These are phyloP conservation scores for Cladosporium sp. DNA, from an alignment of 2,329 filamentous ascomycete genomes.

Conservation along the genomic window DNA sequence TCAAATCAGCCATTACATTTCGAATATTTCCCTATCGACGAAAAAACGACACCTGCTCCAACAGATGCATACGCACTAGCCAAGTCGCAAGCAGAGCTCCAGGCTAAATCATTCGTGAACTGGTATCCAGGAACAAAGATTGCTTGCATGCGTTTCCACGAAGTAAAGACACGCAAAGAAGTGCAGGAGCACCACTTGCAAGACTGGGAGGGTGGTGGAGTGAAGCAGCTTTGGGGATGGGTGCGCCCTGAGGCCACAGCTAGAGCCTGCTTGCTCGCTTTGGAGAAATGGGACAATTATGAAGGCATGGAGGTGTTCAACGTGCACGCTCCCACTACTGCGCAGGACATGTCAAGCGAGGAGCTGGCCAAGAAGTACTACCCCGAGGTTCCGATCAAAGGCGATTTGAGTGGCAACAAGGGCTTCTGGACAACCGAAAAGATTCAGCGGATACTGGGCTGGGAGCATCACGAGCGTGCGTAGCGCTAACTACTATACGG, in stretches of 20 bases:
- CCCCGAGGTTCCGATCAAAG: constrained; percentile 22
- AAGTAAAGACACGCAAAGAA: constrained; percentile 29
- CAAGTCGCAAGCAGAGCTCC: constrained; percentile 34
- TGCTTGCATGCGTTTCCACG: constrained; percentile 36
- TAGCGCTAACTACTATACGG: too few species aligned
- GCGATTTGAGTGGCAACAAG: constrained; percentile 20
- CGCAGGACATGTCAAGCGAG: constrained; percentile 20
- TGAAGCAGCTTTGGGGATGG: constrained; percentile 37
- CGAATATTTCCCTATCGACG: constrained; percentile 37
- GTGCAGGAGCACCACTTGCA: constrained; percentile 31
- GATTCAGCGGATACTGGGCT: constrained; percentile 22
- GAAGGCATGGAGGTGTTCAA: constrained; percentile 35
- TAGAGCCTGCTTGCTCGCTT: constrained; percentile 32
- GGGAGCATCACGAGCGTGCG: constrained; percentile 25
- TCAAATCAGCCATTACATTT: constrained; percentile 33
- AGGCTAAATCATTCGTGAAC: constrained; percentile 31
- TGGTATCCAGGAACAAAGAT: constrained; percentile 38
- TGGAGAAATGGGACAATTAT: constrained; percentile 30
- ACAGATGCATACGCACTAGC: constrained; percentile 35
- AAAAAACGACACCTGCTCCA: constrained; percentile 30
- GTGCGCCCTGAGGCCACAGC: constrained; percentile 33
- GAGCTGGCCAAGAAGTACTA: constrained; percentile 27
- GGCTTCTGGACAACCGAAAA: constrained; percentile 27
- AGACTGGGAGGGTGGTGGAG: constrained; percentile 32
- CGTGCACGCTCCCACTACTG: constrained; percentile 31